phyloP scores from a whole-genome alignment of 2,329 filamentous ascomycete genomes.

The Mollisia scopiformis region DNA sequence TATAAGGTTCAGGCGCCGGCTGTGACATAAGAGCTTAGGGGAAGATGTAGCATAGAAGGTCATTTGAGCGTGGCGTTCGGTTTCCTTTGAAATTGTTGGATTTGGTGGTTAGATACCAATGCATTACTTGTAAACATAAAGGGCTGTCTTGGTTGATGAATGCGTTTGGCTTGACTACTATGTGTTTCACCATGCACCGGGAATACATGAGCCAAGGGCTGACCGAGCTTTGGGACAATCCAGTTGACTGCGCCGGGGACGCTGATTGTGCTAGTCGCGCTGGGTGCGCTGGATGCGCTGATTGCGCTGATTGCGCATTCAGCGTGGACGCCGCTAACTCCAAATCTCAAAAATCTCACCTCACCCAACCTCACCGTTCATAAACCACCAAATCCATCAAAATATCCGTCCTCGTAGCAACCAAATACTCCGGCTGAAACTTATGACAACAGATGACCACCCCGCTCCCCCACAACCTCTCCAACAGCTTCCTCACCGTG shows the following conservation, averaged over 20 bases:
- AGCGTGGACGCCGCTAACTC: neutral
- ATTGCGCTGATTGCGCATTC: no score
- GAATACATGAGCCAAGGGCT: no score
- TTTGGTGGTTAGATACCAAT: neutral
- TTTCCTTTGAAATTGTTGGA: neutral
- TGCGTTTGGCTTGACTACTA: neutral
- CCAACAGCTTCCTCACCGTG: slow-evolving; percentile 22
- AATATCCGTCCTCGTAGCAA: slow-evolving; percentile 15
- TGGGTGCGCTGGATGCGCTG: no score
- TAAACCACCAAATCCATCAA: slow-evolving; percentile 27
- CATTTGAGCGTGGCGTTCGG: neutral
- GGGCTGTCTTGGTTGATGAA: neutral
- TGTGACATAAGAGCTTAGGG: slow-evolving; percentile 4
- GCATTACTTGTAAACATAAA: neutral
- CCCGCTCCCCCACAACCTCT: slow-evolving; percentile 16
- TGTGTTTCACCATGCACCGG: no score
- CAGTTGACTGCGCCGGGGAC: no score
- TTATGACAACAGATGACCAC: slow-evolving; percentile 27
- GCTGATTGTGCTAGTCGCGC: no score
- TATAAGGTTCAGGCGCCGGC: slow-evolving; percentile 39
- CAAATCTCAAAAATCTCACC: neutral
- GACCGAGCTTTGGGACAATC: no score
- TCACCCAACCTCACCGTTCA: slow-evolving; percentile 4
- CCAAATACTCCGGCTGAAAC: slow-evolving; percentile 25
- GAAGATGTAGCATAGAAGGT: neutral